Evolutionary conservation across 176 grass and related monocot species (phyloP).

Genomic region (Oropetium thomaeum): DNA sequence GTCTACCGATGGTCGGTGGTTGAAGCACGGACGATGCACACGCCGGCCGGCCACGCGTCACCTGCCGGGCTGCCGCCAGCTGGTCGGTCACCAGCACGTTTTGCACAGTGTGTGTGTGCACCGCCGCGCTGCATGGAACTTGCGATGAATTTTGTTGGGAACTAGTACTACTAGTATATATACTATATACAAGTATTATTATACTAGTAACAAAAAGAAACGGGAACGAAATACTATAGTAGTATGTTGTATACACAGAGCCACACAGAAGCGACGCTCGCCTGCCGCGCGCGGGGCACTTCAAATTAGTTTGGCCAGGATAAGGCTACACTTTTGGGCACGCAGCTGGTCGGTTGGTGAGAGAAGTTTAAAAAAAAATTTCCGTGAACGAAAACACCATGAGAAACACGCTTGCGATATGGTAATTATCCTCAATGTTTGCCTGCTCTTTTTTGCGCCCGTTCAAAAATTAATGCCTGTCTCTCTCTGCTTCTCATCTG

Average conservation of each 20-base stretch:
- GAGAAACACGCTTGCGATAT: background rate
- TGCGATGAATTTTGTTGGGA: background rate
- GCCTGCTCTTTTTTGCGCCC: background rate
- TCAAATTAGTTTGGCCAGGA: background rate
- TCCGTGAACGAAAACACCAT: background rate
- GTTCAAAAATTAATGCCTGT: background rate
- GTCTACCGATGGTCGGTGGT: background rate
- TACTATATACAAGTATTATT: too few relatives aligned
- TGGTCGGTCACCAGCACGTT: background rate
- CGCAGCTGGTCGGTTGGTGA: conserved; percentile 21
- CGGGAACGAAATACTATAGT: too few relatives aligned
- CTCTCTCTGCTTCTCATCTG: background rate
- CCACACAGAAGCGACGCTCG: background rate
- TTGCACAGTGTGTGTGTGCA: background rate
- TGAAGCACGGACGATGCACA: background rate
- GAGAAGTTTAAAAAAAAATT: too few relatives aligned
- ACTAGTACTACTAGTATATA: too few relatives aligned
- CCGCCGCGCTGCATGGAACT: background rate
- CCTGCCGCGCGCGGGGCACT: background rate
- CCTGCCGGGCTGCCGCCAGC: background rate
- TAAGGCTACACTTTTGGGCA: background rate
- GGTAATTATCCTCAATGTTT: background rate
- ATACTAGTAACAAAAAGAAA: too few relatives aligned
- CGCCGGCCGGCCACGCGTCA: background rate
- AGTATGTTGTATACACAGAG: too few relatives aligned